These are phyloP conservation scores for Urtica urens DNA, from an alignment of 306 rosid species.

Conservation along the genomic window DNA sequence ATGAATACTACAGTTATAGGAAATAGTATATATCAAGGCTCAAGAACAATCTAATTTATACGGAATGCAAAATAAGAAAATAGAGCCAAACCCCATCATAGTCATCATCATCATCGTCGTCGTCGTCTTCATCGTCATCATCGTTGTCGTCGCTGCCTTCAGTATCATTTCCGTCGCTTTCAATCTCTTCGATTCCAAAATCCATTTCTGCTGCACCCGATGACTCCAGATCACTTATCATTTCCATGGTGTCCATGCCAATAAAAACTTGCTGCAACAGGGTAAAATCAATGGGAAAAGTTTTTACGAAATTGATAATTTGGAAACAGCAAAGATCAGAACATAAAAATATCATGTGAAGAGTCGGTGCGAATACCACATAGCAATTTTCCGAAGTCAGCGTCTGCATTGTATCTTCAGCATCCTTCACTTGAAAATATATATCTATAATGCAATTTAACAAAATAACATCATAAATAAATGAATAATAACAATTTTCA, in stretches of 20 bases:
- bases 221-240: conserved; percentile 70
- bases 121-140: conserved; percentile 34
- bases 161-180: conserved; percentile 49
- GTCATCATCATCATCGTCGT: conserved; percentile 38
- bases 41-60: conserved; percentile 5
- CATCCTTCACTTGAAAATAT: conserved; percentile 72
- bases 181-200: conserved; percentile 78
- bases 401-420: conserved; percentile 59
- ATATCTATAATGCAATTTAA: conserved; percentile 44
- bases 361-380: conserved; percentile 43
- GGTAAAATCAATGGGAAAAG: conserved; percentile 13
- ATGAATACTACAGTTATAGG: too few species aligned
- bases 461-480: conserved; percentile 19
- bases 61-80: conserved; percentile 2
- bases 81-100: conserved; percentile 50
- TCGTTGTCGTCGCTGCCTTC: conserved; percentile 36
- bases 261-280: conserved; percentile 82
- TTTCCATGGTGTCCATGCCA: conserved; percentile 80
- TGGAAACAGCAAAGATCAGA: not conserved
- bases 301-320: not conserved
- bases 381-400: conserved; percentile 69
- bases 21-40: conserved; percentile 5
- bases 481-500: conserved; percentile 11
- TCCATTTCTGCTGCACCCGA: conserved; percentile 75
- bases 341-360: not conserved